Percentiles rank a stretch among this genome's conserved stretches.
Conservation (phyloP, 352 stramenopile species). For the Phytopythium sindhum region DNA sequence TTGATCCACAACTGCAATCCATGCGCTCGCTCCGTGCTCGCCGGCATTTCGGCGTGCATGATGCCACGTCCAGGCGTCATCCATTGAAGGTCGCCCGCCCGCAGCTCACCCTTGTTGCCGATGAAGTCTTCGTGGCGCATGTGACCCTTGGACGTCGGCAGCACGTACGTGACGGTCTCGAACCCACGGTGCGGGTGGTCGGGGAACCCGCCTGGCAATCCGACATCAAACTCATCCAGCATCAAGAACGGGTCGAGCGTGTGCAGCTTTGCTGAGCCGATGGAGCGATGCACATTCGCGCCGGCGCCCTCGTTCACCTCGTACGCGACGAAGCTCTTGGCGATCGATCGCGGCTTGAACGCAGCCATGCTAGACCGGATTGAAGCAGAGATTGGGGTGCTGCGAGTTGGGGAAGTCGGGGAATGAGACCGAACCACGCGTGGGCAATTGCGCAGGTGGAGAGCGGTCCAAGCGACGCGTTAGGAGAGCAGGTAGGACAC, state of each 20-base stretch:
- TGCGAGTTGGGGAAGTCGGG: neutral
- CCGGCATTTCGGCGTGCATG: constrained; percentile 51
- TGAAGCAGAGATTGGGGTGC: neutral
- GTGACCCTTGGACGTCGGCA: constrained; percentile 63
- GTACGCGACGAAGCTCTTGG: constrained; percentile 46
- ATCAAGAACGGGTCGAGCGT: constrained; percentile 57
- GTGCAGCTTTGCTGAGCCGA: constrained; percentile 45
- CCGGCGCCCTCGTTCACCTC: constrained; percentile 56
- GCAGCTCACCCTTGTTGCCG: constrained; percentile 47
- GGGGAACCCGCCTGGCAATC: constrained; percentile 78
- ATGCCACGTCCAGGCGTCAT: constrained; percentile 54
- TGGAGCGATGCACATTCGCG: constrained; percentile 47
- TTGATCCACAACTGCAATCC: constrained; percentile 59
- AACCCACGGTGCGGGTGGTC: constrained; percentile 91
- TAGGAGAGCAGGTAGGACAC: neutral
- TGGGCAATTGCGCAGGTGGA: too few relatives aligned
- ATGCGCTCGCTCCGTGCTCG: constrained; percentile 25
- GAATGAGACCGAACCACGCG: neutral
- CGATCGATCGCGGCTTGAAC: constrained; percentile 24
- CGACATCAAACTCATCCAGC: constrained; percentile 55
- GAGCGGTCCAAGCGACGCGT: too few relatives aligned
- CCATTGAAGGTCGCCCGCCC: constrained; percentile 53
- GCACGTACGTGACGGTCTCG: constrained; percentile 90
- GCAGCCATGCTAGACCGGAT: constrained; percentile 5
- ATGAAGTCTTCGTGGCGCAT: constrained; percentile 88